A percentile compares a stretch with the other conserved stretches of the same genome.
These are phyloP conservation scores for Rhizomucor pusillus DNA, from an alignment of 371 early-diverging fungal species.

Conservation along the genomic window DNA sequence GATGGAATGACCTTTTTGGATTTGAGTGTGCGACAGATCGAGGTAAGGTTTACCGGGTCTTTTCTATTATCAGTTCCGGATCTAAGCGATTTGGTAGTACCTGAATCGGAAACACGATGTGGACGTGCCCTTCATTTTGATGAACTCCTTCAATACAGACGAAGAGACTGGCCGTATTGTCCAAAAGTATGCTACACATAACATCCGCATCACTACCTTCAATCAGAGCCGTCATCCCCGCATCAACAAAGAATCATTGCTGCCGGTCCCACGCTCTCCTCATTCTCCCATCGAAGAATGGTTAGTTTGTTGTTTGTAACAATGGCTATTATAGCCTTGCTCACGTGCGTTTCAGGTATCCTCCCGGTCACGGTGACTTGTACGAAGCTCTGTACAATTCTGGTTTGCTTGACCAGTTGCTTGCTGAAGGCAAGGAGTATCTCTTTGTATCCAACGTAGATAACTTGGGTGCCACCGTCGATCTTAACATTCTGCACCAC, in stretches of 20 bases:
- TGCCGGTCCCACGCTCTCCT: conserved; percentile 81
- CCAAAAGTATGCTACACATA: conserved; percentile 92
- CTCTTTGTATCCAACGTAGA: conserved; percentile 99
- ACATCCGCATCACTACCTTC: conserved; percentile 93
- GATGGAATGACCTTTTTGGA: conserved; percentile 99
- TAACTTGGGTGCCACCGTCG: conserved; percentile 99
- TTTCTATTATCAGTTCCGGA: neutral
- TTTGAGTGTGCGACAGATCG: conserved; percentile 98
- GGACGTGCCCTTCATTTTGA: conserved; percentile 96
- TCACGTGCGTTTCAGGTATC: conserved; percentile 73
- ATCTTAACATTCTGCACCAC: conserved; percentile 90
- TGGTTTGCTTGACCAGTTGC: conserved; percentile 93
- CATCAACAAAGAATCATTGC: conserved; percentile 90
- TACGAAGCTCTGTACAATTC: conserved; percentile 94
- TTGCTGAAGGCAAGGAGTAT: conserved; percentile 98
- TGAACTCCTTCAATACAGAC: conserved; percentile 99
- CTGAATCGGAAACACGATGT: conserved; percentile 88
- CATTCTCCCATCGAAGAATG: conserved; percentile 54
- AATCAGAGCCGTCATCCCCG: conserved; percentile 98
- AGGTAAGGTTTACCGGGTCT: conserved; percentile 51
- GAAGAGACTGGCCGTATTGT: conserved; percentile 96
- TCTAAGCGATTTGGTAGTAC: conserved; percentile 50
- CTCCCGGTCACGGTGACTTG: conserved; percentile 99
- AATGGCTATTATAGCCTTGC: neutral
- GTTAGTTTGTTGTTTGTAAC: conserved; percentile 16